Conservation (phyloP, 495 filamentous ascomycete species). For the Cercophora newfieldiana region DNA sequence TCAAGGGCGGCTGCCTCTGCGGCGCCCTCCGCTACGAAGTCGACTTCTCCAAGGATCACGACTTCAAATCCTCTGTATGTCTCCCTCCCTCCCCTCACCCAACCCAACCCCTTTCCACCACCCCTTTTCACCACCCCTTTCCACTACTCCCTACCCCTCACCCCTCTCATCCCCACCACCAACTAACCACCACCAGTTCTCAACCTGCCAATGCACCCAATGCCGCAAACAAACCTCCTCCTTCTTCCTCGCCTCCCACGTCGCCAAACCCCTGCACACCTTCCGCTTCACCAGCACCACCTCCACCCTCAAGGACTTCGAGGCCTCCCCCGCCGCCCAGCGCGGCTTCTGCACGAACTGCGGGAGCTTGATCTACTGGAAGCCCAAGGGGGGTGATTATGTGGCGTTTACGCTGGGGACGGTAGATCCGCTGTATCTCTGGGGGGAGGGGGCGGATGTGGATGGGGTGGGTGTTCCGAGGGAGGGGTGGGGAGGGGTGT, state of each 20-base stretch:
- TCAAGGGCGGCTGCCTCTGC: constrained; percentile 47
- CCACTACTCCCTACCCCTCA: no score
- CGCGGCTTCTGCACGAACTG: constrained; percentile 42
- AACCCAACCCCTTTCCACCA: not conserved
- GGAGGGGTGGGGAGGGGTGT: constrained; percentile 34
- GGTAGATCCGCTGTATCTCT: constrained; percentile 39
- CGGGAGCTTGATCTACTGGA: constrained; percentile 42
- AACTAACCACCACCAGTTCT: constrained; percentile 26
- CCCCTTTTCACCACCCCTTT: no score
- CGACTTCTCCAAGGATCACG: constrained; percentile 37
- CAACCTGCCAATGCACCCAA: constrained; percentile 45
- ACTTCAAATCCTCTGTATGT: constrained; percentile 36
- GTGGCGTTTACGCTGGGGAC: constrained; percentile 34
- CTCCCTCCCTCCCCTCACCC: not conserved
- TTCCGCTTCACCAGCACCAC: constrained; percentile 28
- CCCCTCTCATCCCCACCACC: no score
- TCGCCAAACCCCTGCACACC: constrained; percentile 3
- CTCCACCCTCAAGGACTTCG: constrained; percentile 32
- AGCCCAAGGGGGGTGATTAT: constrained; percentile 17
- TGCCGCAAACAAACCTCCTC: constrained; percentile 38
- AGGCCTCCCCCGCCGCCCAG: constrained; percentile 31
- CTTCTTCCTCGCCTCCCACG: constrained; percentile 37
- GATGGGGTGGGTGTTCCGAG: constrained; percentile 19
- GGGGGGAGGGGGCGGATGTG: constrained; percentile 29
- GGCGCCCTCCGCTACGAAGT: constrained; percentile 36